These are phyloP conservation scores for Tulasnella sp. DNA, from an alignment of 768 basidiomycete genomes.

Conservation along the genomic window DNA sequence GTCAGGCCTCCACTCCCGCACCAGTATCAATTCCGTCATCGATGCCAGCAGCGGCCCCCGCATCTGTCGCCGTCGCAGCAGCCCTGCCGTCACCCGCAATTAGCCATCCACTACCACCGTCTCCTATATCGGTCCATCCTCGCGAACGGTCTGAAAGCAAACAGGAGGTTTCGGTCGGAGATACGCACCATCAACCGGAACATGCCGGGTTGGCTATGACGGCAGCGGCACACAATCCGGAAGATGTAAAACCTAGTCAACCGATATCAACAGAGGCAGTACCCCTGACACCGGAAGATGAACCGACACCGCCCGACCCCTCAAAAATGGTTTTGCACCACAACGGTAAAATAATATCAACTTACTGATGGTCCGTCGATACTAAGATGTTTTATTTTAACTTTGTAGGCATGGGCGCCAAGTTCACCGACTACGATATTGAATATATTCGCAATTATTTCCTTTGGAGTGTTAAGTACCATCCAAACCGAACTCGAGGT, in stretches of 20 bases:
- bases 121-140: background rate
- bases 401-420: constrained; percentile 10
- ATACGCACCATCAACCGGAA: background rate
- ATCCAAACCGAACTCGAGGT: constrained; percentile 1
- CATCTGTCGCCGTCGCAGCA: background rate
- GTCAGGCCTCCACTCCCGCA: background rate
- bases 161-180: background rate
- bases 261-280: background rate
- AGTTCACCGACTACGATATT: constrained; percentile 20
- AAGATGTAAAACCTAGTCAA: background rate
- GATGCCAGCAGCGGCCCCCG: background rate
- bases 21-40: background rate
- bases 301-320: constrained; percentile 17
- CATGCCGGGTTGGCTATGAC: background rate
- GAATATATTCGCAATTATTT: constrained; percentile 20
- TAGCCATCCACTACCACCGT: constrained; percentile 3
- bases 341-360: background rate
- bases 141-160: constrained; percentile 15
- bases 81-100: constrained; percentile 1
- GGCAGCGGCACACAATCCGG: background rate
- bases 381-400: background rate
- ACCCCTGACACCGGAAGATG: constrained; percentile 11
- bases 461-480: constrained; percentile 16
- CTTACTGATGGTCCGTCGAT: background rate
- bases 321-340: constrained; percentile 19